Evolutionary conservation across 192 early-diverging fungal genomes (phyloP), one percentile per base, ranked within the genome.

Genomic region (Podochytrium sp.): DNA sequence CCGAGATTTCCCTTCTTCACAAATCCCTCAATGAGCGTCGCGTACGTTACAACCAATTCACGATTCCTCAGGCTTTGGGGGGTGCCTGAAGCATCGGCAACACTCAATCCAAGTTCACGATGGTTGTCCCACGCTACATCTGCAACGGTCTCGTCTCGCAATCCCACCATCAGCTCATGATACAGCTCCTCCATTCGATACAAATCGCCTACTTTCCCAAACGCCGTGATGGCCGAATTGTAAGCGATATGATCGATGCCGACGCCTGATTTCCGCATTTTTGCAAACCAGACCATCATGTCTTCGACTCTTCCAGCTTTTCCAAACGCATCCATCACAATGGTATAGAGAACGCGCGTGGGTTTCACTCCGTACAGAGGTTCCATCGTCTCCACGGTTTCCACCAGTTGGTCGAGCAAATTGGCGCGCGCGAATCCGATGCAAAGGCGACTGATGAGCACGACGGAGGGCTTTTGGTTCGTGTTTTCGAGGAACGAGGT

Each of bases 251-350:
- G 63, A 30, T 65, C 63, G 7, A 23, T 0, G n/a, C 63, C 29
- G n/a, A 65, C 38, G 7, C 60, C 27, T 18, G 38, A 4, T 30
- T 49, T 29, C 14, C 43, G 39, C 40, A 65, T 43, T 30, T 30
- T 32, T 18, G n/a, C 63, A 49, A 65, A 47, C 63, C 63, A 65
- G 25, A 39, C 41, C 63, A 65, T 65, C 42, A 65, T 47, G 12
- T 65, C 38, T n/a, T 49, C 63, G 16, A 49, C 6, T 40, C 63
- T 32, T 25, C 18, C 63, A n/a, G 63, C 27, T 49, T 29, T 18
- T 49, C 33, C 29, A 65, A 43, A 49, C 4, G 37, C 42, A 29
- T 43, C 23, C 7, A 65, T 27, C 4, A 65, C 27, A 23, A 23
- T 40, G 16, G 63, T 43, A 47, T 65, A 65, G 0, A 65, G 5